Conservation (phyloP, 2,329 filamentous ascomycete species). For the Pseudonectria foliicola region DNA sequence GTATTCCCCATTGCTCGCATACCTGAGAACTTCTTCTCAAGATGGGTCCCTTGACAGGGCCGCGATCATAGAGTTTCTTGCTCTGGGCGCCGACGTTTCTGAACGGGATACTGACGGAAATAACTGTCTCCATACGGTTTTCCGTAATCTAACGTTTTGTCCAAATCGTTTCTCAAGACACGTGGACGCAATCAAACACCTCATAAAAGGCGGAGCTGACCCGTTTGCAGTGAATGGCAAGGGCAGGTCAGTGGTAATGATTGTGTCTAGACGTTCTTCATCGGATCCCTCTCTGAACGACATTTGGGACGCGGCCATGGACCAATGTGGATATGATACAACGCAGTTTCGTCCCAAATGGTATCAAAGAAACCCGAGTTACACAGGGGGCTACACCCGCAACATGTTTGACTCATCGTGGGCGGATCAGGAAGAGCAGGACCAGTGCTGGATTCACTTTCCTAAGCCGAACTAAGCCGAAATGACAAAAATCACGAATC, state of each 20-base stretch:
- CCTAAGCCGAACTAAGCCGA: no score
- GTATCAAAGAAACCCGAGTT: not conserved
- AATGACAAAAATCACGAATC: no score
- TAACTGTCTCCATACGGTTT: constrained; percentile 2
- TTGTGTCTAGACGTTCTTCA: not conserved
- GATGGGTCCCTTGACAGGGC: not conserved
- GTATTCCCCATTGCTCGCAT: not conserved
- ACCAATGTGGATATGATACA: constrained; percentile 2
- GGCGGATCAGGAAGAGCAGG: no score
- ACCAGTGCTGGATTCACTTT: no score
- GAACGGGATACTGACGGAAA: not conserved
- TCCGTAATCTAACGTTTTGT: not conserved
- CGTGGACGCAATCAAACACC: not conserved
- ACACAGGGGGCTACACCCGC: no score
- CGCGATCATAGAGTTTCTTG: not conserved
- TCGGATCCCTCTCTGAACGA: not conserved
- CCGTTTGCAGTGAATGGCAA: not conserved
- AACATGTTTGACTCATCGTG: no score
- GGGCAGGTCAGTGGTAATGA: not conserved
- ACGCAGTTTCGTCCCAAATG: not conserved
- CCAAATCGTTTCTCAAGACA: not conserved
- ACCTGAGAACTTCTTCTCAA: not conserved
- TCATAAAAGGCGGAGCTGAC: constrained; percentile 1
- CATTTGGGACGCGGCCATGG: constrained; percentile 6
- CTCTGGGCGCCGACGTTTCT: not conserved